A percentile compares a stretch with the other conserved stretches of the same genome.
Conservation (phyloP, 2,329 filamentous ascomycete genomes). For the Epichloe typhina region DNA sequence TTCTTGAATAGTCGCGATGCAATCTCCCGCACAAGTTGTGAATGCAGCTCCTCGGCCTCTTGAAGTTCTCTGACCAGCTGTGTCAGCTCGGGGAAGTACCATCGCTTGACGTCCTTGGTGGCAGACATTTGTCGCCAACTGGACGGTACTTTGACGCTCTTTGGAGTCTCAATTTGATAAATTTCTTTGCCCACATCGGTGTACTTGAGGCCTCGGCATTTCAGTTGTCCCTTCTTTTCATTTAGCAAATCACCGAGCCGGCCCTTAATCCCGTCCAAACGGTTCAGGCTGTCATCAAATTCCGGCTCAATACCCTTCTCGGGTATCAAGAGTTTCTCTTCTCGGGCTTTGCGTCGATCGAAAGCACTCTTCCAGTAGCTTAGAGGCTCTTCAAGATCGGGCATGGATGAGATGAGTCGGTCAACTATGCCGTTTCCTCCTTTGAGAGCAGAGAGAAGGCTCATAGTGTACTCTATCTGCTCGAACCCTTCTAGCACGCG, state of each 20-base stretch:
- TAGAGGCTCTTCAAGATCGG: slow-evolving; percentile 61
- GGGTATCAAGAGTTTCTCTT: slow-evolving; percentile 72
- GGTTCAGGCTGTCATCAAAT: slow-evolving; percentile 72
- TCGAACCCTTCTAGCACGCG: slow-evolving; percentile 91
- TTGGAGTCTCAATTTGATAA: slow-evolving; percentile 88
- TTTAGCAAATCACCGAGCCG: slow-evolving; percentile 60
- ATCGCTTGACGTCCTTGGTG: slow-evolving; percentile 79
- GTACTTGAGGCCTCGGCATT: slow-evolving; percentile 59
- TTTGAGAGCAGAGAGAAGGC: slow-evolving; percentile 58
- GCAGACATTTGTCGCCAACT: slow-evolving; percentile 95
- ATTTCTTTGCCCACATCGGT: slow-evolving; percentile 91
- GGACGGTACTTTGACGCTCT: slow-evolving; percentile 70
- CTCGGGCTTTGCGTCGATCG: slow-evolving; percentile 64
- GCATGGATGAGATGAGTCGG: slow-evolving; percentile 73
- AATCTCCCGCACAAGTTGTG: slow-evolving; percentile 80
- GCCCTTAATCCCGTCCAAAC: slow-evolving; percentile 60
- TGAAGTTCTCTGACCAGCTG: slow-evolving; percentile 75
- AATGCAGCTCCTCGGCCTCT: slow-evolving; percentile 87
- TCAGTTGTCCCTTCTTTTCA: slow-evolving; percentile 58
- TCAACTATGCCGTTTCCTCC: slow-evolving; percentile 75
- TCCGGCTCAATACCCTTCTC: slow-evolving; percentile 80
- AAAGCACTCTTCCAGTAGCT: slow-evolving; percentile 87
- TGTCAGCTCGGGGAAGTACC: slow-evolving; percentile 79
- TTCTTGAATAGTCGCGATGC: slow-evolving; percentile 69
- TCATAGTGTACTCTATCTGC: slow-evolving; percentile 91